phyloP scores from a whole-genome alignment of 208 protist genomes.

The Porcisia hertigi region DNA sequence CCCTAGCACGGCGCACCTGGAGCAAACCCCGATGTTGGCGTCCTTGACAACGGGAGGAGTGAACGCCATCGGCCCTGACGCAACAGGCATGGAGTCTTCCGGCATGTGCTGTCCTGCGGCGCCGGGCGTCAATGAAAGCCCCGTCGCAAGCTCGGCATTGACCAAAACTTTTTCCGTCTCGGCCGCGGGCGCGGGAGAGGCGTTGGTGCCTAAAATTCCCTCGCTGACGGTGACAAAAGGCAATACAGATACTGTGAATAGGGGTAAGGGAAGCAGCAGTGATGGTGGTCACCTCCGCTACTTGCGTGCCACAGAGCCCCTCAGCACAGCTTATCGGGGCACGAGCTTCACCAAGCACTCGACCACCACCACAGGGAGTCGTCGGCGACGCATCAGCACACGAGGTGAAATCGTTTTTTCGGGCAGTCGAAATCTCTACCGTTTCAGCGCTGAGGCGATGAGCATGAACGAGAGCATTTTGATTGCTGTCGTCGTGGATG shows the following conservation, averaged over 20 bases:
- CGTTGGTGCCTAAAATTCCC: not conserved
- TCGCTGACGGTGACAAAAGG: not conserved
- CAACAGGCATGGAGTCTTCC: not conserved
- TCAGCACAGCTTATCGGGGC: slow-evolving; percentile 6
- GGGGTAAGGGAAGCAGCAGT: not conserved
- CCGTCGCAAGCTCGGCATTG: not conserved
- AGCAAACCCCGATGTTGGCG: slow-evolving; percentile 6
- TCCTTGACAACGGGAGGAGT: not conserved
- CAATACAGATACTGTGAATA: not conserved
- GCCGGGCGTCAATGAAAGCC: slow-evolving; percentile 7
- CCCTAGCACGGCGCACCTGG: slow-evolving; percentile 14
- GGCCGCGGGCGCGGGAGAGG: slow-evolving; percentile 7
- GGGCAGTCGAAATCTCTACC: slow-evolving; percentile 79
- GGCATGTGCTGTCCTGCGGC: not conserved
- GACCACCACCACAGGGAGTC: slow-evolving; percentile 17
- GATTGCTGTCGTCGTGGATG: slow-evolving; percentile 78
- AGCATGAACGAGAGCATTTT: slow-evolving; percentile 51
- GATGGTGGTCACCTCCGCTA: slow-evolving; percentile 1
- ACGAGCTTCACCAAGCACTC: slow-evolving; percentile 15
- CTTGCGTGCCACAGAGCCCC: slow-evolving; percentile 13
- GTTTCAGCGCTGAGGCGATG: slow-evolving; percentile 68
- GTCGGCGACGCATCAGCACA: slow-evolving; percentile 38
- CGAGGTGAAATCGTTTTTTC: slow-evolving; percentile 83
- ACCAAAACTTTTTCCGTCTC: slow-evolving; percentile 1
- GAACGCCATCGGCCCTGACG: not conserved